phyloP scores from a whole-genome alignment of 306 rosid genomes.

The Senna tora region DNA sequence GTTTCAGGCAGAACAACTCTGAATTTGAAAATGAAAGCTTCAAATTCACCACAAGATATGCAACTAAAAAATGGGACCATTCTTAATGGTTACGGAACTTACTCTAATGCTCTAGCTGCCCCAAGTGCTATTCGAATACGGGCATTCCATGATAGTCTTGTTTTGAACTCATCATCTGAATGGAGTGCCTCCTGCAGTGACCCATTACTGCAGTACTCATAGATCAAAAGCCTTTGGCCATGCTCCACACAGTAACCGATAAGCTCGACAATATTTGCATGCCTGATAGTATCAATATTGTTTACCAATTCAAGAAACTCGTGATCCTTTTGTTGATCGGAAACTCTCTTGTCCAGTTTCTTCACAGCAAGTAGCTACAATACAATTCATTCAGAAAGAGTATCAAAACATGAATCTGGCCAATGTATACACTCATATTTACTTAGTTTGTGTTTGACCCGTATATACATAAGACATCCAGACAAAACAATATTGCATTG shows the following conservation, averaged over 20 bases:
- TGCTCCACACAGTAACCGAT: constrained; percentile 96
- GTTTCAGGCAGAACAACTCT: too few relatives aligned
- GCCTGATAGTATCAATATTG: constrained; percentile 75
- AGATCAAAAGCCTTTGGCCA: constrained; percentile 91
- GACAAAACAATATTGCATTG: background rate
- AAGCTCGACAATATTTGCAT: constrained; percentile 83
- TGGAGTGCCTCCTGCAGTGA: constrained; percentile 84
- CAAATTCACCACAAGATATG: constrained; percentile 29
- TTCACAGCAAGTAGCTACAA: constrained; percentile 85
- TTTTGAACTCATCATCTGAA: constrained; percentile 69
- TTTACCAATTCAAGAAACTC: constrained; percentile 87
- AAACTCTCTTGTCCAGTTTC: constrained; percentile 76
- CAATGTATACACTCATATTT: background rate
- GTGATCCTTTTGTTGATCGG: constrained; percentile 69
- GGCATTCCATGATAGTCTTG: constrained; percentile 73
- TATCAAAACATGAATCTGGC: constrained; percentile 37
- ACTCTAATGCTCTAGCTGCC: constrained; percentile 97
- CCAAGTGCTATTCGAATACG: constrained; percentile 94
- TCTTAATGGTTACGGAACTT: constrained; percentile 48
- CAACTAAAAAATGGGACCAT: constrained; percentile 20
- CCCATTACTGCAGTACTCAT: constrained; percentile 83
- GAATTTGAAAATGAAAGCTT: constrained; percentile 28
- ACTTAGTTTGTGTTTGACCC: constrained; percentile 15
- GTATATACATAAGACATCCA: background rate
- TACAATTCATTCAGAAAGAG: constrained; percentile 44